Base-by-base conservation (phyloP, 2,329 filamentous ascomycete genomes). In the Fusarium sp. region DNA sequence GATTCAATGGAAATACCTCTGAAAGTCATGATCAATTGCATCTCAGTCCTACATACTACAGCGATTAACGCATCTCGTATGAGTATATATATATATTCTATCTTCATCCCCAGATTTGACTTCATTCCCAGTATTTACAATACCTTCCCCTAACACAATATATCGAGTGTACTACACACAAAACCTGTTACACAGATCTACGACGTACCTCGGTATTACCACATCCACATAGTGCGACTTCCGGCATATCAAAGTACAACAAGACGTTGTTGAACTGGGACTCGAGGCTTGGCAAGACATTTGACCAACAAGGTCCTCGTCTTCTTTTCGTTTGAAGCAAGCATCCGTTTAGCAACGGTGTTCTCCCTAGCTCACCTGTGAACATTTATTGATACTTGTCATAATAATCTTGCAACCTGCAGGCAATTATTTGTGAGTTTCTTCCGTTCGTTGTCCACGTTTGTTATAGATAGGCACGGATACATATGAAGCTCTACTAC, bases 291-390 rank as follows among this genome's bases (percentile, higher is more conserved):
- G 24, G 48, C 46, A 46, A 46, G 48, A 56, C 45, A 59, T 46
- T 47, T 32, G 59, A 34, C 70, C 61, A 65, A 67, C 67, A 69
- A 74, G 72, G 70, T 74, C 47, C 56, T 57, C 57, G 52, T 34
- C 64, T 52, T 52, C 18, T 51, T 52, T 24, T 49, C 45, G 49
- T 24, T 3, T 32, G 22, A 22, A 46, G 27, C 34, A 49, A 25
- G 32, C 25, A 45, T 13, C 32, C 16, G 32, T 51, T 30, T 24
- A 49, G 29, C 14, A 49, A n/a, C 20, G 8, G 32, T 27, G 37
- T 20, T 14, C 22, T 42, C n/a, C 41, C 18, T 27, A 20, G 20
- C 30, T 12, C 25, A 27, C 8, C 12, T 22, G 41, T 9, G 24
- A 22, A n/a, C 7, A 18, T 6, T 20, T 22, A 27, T 37, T 22